Evolutionary conservation across 345 rosid genomes (phyloP).

Genomic region (Salix suchowensis): DNA sequence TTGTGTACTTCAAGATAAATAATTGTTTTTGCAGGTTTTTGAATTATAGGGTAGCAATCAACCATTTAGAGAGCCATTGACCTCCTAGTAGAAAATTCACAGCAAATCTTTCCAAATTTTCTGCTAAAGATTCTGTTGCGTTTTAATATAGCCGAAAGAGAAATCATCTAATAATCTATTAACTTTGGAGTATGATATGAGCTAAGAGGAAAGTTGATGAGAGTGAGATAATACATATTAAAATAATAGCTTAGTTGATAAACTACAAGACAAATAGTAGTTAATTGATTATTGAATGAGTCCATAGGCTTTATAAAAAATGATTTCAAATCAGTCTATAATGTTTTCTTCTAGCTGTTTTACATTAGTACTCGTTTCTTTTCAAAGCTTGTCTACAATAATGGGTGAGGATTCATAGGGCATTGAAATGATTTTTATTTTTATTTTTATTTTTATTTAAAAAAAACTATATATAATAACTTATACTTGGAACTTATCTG

Average conservation of each 20-base stretch:
- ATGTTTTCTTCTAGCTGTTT: not conserved
- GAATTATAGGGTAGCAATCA: conserved; percentile 20
- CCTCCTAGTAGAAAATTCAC: conserved; percentile 20
- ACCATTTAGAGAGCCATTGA: conserved; percentile 11
- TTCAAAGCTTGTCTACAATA: not conserved
- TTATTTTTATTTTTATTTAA: too few relatives aligned
- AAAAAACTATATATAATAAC: too few relatives aligned
- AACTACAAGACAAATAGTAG: conserved; percentile 1
- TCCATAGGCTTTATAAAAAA: not conserved
- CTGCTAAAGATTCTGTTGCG: conserved; percentile 18
- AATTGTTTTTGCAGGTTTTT: not conserved
- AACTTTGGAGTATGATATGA: not conserved
- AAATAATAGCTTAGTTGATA: not conserved
- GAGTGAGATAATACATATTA: conserved; percentile 1
- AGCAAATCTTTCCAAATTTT: conserved; percentile 23
- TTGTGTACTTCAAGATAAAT: too few relatives aligned
- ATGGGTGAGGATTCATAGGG: not conserved
- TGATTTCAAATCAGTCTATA: not conserved
- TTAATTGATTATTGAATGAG: not conserved
- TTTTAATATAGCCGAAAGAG: conserved; percentile 1
- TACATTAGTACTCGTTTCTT: not conserved
- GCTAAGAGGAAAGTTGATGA: not conserved
- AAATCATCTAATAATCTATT: conserved; percentile 1
- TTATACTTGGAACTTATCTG: too few relatives aligned
- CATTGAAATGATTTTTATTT: not conserved